phyloP scores from a whole-genome alignment of 768 basidiomycete species.

The Mycena pura region DNA sequence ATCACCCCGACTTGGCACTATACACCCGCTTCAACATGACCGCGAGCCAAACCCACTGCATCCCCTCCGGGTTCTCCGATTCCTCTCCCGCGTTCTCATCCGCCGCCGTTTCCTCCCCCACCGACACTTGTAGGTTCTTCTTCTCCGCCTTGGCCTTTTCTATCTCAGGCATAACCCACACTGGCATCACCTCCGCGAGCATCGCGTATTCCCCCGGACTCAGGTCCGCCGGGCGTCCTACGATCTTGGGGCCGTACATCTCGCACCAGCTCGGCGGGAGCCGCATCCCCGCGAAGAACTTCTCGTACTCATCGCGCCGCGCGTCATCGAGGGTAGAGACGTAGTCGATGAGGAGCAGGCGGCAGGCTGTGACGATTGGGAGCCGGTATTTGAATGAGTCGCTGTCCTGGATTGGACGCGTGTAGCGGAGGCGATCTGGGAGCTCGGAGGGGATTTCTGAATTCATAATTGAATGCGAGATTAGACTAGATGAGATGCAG shows the following conservation, averaged over 20 bases:
- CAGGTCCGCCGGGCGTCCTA: conserved; percentile 16
- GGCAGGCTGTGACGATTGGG: conserved; percentile 17
- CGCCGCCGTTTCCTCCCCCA: background rate
- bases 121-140: conserved; percentile 5
- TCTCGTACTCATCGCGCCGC: conserved; percentile 1
- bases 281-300: conserved; percentile 9
- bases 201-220: conserved; percentile 20
- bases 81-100: conserved; percentile 1
- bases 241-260: conserved; percentile 22
- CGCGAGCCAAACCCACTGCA: conserved; percentile 20
- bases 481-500: too few species aligned
- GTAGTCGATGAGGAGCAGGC: conserved; percentile 17
- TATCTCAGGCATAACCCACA: conserved; percentile 6
- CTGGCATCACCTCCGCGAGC: conserved; percentile 12
- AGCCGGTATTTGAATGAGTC: conserved; percentile 16
- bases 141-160: conserved; percentile 5
- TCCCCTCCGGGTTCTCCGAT: conserved; percentile 13
- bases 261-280: conserved; percentile 11
- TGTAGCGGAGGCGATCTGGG: conserved; percentile 7
- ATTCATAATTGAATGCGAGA: too few species aligned
- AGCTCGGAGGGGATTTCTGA: conserved; percentile 17
- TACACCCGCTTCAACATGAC: conserved; percentile 14
- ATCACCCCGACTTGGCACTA: conserved; percentile 7
- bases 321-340: conserved; percentile 11
- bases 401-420: conserved; percentile 9